Percentiles rank a stretch among this genome's conserved stretches.
phyloP scores from a whole-genome alignment of 1,284 basidiomycete genomes.

The Sanghuangporus weigelae region DNA sequence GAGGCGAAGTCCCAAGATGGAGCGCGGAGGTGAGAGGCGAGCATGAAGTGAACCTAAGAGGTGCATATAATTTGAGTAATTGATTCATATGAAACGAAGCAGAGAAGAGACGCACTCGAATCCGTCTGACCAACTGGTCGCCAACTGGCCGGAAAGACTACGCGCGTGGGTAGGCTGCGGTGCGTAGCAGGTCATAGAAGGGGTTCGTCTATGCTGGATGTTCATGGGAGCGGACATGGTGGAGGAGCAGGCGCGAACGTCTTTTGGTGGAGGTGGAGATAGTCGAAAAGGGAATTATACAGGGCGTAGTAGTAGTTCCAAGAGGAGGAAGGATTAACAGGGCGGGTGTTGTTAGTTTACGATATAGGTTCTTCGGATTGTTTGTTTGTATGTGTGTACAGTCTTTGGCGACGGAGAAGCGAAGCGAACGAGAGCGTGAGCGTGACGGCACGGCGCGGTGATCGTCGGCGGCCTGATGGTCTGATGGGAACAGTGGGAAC shows the following conservation, averaged over 20 bases:
- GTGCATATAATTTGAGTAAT: neutral
- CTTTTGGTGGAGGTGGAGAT: neutral
- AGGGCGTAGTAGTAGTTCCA: neutral
- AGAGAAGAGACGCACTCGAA: constrained; percentile 9
- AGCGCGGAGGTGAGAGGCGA: constrained; percentile 15
- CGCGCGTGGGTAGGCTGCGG: neutral
- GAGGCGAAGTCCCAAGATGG: constrained; percentile 12
- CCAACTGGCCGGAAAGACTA: constrained; percentile 8
- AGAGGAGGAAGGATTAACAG: neutral
- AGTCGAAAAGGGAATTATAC: neutral
- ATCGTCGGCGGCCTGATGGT: constrained; percentile 1
- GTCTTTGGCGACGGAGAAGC: neutral
- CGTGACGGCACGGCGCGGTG: neutral
- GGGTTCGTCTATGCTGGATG: constrained; percentile 9
- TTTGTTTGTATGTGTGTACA: neutral
- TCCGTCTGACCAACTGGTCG: constrained; percentile 7
- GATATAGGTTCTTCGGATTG: neutral
- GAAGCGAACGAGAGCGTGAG: neutral
- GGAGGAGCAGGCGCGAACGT: neutral
- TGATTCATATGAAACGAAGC: neutral
- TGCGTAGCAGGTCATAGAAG: neutral
- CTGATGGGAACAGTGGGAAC: neutral
- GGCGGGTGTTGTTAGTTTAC: neutral
- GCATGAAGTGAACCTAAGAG: constrained; percentile 12
- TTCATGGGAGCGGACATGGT: constrained; percentile 8